Evolutionary conservation across 2,329 filamentous ascomycete species (phyloP), one percentile per base, ranked within the genome.

Genomic region (Ilyonectria robusta): DNA sequence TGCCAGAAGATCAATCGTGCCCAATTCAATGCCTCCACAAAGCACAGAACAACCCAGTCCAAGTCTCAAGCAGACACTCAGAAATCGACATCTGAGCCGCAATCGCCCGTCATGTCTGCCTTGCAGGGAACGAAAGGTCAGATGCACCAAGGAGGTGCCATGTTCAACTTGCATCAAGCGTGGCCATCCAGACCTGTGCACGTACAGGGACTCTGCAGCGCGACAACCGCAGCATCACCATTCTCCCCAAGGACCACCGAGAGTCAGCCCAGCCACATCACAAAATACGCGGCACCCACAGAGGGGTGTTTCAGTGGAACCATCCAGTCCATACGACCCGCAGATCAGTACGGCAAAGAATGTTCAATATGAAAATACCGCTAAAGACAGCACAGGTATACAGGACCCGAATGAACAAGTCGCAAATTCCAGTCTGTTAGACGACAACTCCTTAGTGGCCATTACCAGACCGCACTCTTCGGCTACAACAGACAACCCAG

Each of bases 401-500:
- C 9, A n/a, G 4, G 9, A n/a, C 15, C 13, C 29, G 1, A 31
- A 19, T 35, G 17, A 6, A 13, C 50, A 21, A 15, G 54, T n/a
- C 33, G 13, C 51, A 23, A 42, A 33, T 29, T 42, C 56, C 35
- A 59, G 55, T 42, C 46, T 73, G 23, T 48, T 73, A 1, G 71
- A 68, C 0, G 65, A 53, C 0, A 69, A 67, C 40, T 73, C 71
- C 1, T 66, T 73, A 9, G 62, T 73, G 33, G 60, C 70, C 4
- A 19, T 73, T 48, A 59, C 67, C 10, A 44, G 61, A 11, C 37
- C 54, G 48, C 40, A 54, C 29, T 17, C 23, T 55, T 5, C 66
- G 63, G 6, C 66, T 47, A 7, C 56, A 46, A 31, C 50, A 21
- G 37, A 59, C 23, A 53, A 63, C 8, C 58, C 63, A 42, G 65